Evolutionary conservation across 2,329 filamentous ascomycete species (phyloP).

Genomic region (Fusarium paranaense): DNA sequence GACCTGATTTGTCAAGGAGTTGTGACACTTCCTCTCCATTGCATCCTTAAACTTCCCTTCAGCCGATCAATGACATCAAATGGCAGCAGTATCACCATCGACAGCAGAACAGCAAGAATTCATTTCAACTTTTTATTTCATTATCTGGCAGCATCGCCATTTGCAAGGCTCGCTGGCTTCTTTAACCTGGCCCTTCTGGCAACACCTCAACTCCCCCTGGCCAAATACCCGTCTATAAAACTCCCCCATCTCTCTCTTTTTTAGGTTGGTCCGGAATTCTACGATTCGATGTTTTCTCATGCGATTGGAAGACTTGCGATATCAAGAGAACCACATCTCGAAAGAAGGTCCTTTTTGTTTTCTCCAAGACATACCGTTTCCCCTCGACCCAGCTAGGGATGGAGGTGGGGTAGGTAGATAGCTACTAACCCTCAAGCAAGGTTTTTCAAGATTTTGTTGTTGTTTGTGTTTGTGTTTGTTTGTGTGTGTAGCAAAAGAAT

Average conservation of each 20-base stretch:
- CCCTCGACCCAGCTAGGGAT: conserved; percentile 13
- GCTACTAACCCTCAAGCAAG: conserved; percentile 18
- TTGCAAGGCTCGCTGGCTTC: conserved; percentile 30
- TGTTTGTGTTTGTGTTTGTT: conserved; percentile 20
- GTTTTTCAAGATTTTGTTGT: conserved; percentile 23
- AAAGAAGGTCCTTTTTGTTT: conserved; percentile 26
- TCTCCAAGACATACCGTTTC: conserved; percentile 20
- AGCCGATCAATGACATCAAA: neutral
- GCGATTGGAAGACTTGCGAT: conserved; percentile 13
- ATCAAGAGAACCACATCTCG: conserved; percentile 16
- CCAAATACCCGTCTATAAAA: conserved; percentile 31
- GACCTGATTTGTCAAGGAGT: neutral
- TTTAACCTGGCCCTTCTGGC: conserved; percentile 7
- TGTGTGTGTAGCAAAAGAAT: conserved; percentile 38
- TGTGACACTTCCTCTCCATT: neutral
- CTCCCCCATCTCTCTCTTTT: neutral
- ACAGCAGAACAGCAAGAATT: neutral
- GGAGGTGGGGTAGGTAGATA: conserved; percentile 4
- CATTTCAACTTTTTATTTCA: conserved; percentile 19
- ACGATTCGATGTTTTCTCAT: conserved; percentile 37
- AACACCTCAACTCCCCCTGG: conserved; percentile 19
- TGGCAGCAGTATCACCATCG: neutral
- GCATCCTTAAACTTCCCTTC: neutral
- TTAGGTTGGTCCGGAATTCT: conserved; percentile 30
- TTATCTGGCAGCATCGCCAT: conserved; percentile 31